Percentiles rank a stretch among this genome's conserved stretches.
Evolutionary conservation across 345 rosid genomes (phyloP).

Genomic region (Trapa bicornis): DNA sequence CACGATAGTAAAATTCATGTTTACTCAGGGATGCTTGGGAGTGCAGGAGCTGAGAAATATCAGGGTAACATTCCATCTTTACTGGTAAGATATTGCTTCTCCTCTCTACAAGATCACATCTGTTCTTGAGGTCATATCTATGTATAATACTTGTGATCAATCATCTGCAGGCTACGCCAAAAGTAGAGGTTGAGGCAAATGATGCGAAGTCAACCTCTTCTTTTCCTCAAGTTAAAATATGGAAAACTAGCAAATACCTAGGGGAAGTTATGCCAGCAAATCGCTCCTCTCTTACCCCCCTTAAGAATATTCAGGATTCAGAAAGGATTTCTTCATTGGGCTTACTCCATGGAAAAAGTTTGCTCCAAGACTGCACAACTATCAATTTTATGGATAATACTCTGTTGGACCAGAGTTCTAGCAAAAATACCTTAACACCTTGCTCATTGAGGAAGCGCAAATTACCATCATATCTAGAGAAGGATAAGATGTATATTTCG

Average conservation of each 20-base stretch:
- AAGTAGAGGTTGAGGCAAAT: conserved; percentile 11
- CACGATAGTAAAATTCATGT: background rate
- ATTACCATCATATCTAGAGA: conserved; percentile 19
- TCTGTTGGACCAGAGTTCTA: conserved; percentile 15
- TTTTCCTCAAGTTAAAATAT: conserved; percentile 27
- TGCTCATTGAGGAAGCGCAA: conserved; percentile 50
- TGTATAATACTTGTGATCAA: background rate
- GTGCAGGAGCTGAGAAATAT: background rate
- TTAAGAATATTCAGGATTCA: conserved; percentile 18
- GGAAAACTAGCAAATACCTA: conserved; percentile 24
- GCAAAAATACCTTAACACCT: conserved; percentile 24
- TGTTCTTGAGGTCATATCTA: background rate
- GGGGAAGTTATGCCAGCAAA: conserved; percentile 64
- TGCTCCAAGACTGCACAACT: conserved; percentile 13
- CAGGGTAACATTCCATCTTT: background rate
- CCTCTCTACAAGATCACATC: background rate
- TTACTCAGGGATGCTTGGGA: background rate
- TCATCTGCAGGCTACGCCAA: conserved; percentile 11
- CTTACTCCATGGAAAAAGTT: conserved; percentile 20
- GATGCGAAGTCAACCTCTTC: conserved; percentile 18
- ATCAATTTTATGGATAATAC: conserved; percentile 23
- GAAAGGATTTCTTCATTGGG: conserved; percentile 31
- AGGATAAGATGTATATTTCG: conserved; percentile 10
- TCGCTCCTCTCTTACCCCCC: conserved; percentile 40
- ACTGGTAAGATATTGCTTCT: background rate